Evolutionary conservation across 129 eudicot genomes (phyloP).

Genomic region (Scalesia atractyloides): DNA sequence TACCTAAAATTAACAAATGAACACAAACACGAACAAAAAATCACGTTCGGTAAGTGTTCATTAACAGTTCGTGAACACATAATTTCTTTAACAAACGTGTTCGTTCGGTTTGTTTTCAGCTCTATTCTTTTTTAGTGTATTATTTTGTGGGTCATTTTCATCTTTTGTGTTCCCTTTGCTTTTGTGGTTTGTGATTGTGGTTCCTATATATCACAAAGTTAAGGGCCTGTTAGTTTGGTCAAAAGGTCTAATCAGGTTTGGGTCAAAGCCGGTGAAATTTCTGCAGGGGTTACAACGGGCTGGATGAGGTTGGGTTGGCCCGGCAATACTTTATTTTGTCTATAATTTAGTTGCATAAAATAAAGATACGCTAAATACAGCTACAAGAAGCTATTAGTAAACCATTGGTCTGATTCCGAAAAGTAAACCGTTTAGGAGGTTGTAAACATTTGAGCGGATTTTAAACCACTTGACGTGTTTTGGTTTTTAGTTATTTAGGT

Average conservation of each 20-base stretch:
- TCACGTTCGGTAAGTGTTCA: no score
- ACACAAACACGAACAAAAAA: no score
- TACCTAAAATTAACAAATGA: no score
- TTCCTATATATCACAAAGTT: background rate
- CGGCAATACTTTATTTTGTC: no score
- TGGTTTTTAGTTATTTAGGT: background rate
- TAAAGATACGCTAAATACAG: background rate
- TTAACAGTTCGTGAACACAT: no score
- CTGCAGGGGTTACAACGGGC: background rate
- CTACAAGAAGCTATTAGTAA: conserved; percentile 1
- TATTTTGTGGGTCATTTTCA: background rate
- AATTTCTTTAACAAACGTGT: no score
- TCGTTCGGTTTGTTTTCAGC: no score
- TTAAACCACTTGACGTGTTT: conserved; percentile 2
- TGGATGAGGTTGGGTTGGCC: background rate
- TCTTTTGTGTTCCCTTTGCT: background rate
- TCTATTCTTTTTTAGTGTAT: background rate
- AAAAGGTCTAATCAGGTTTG: background rate
- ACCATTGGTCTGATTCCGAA: no score
- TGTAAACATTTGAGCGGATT: background rate
- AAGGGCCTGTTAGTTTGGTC: background rate
- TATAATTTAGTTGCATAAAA: background rate
- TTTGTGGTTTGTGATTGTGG: background rate
- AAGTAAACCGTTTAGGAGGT: background rate
- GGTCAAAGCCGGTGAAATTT: background rate